Conservation (phyloP, 768 basidiomycete species). For the Serendipita sp. region DNA sequence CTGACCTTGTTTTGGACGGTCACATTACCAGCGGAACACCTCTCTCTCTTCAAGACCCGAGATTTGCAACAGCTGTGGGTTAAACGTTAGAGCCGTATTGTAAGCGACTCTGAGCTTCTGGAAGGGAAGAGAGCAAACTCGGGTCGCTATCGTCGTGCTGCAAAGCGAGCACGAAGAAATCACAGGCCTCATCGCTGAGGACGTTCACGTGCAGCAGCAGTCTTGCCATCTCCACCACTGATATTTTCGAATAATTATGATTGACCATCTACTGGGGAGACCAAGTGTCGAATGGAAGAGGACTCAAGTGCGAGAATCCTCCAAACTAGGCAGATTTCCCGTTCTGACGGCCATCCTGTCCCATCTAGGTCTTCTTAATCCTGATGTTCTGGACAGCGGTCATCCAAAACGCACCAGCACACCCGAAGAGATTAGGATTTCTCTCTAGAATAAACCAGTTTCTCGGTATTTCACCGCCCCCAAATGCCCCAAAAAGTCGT, state of each 20-base stretch:
- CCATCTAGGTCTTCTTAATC: constrained; percentile 64
- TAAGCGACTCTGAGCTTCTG: no score
- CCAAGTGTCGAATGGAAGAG: constrained; percentile 86
- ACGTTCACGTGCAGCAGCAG: no score
- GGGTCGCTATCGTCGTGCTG: no score
- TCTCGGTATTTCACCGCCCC: constrained; percentile 28
- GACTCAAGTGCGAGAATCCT: constrained; percentile 37
- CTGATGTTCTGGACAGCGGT: constrained; percentile 85
- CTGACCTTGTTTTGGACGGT: no score
- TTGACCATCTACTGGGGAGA: constrained; percentile 80
- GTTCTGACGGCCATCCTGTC: not conserved
- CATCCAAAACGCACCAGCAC: constrained; percentile 39
- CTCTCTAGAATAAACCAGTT: constrained; percentile 42
- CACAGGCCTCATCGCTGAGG: no score
- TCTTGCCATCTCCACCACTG: no score
- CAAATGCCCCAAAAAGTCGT: constrained; percentile 1
- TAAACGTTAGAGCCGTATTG: no score
- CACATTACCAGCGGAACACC: no score
- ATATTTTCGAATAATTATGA: constrained; percentile 36
- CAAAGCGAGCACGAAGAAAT: no score
- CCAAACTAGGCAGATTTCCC: not conserved
- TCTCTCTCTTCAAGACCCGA: no score
- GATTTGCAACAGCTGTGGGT: no score
- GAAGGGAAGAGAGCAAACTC: no score
- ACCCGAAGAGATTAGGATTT: constrained; percentile 46